phyloP scores from a whole-genome alignment of 768 basidiomycete genomes.

The Kwoniella pini region DNA sequence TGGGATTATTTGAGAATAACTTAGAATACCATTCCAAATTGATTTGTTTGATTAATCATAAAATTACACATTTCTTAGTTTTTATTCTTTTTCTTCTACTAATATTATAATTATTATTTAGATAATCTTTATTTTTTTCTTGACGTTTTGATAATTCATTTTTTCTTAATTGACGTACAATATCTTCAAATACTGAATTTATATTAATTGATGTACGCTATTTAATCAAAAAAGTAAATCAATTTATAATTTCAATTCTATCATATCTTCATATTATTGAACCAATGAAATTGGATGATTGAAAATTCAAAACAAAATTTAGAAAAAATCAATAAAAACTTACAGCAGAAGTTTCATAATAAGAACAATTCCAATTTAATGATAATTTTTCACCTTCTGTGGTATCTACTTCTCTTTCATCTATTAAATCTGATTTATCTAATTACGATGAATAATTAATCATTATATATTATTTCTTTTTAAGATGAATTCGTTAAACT shows the following conservation, averaged over 20 bases:
- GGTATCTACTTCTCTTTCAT: conserved; percentile 73
- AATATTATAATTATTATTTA: too few relatives aligned
- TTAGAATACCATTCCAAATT: too few relatives aligned
- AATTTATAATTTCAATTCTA: too few relatives aligned
- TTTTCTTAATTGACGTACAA: conserved; percentile 19
- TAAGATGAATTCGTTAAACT: too few relatives aligned
- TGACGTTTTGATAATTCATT: not conserved
- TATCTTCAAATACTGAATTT: conserved; percentile 13
- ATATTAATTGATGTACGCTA: conserved; percentile 20
- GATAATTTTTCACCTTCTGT: conserved; percentile 33
- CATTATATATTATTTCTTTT: too few relatives aligned
- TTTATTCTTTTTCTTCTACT: conserved; percentile 3
- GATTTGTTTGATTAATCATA: not conserved
- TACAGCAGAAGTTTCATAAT: conserved; percentile 42
- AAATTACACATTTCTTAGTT: conserved; percentile 20
- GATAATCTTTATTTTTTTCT: conserved; percentile 7
- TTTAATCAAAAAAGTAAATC: not conserved
- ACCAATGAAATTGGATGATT: not conserved
- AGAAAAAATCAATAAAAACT: conserved; percentile 5
- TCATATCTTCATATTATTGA: too few relatives aligned
- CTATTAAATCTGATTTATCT: conserved; percentile 66
- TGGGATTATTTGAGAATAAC: too few relatives aligned
- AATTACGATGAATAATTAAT: too few relatives aligned
- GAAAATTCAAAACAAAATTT: not conserved
- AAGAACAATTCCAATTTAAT: conserved; percentile 24